Conservation (phyloP, 208 protist species). For the Crithidia expoeki region DNA sequence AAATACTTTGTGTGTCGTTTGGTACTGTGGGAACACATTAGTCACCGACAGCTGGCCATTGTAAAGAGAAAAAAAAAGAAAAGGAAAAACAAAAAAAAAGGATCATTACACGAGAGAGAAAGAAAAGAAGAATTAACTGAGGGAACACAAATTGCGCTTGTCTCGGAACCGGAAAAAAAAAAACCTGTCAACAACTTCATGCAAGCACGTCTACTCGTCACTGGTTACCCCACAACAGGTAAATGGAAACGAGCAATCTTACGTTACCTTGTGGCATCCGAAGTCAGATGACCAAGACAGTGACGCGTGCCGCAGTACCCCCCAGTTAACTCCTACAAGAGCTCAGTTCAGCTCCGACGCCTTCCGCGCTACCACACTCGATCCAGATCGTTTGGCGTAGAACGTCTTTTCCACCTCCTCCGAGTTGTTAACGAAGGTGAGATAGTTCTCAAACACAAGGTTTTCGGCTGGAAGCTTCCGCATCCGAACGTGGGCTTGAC, state of each 20-base stretch:
- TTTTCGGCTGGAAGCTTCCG: slow-evolving; percentile 35
- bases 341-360: slow-evolving; percentile 32
- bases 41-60: not conserved
- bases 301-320: too few species aligned
- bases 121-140: slow-evolving; percentile 2
- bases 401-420: slow-evolving; percentile 38
- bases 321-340: too few species aligned
- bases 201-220: too few species aligned
- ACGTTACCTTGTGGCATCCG: too few species aligned
- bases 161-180: slow-evolving; percentile 20
- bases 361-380: slow-evolving; percentile 16
- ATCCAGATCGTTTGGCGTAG: slow-evolving; percentile 32
- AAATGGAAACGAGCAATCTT: too few species aligned
- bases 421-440: slow-evolving; percentile 41
- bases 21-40: not conserved
- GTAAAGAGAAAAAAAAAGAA: slow-evolving; percentile 16
- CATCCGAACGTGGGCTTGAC: slow-evolving; percentile 49
- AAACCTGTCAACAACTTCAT: too few species aligned
- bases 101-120: not conserved
- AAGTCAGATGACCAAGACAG: too few species aligned
- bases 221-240: too few species aligned
- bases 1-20: not conserved
- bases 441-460: slow-evolving; percentile 63
- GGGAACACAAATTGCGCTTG: slow-evolving; percentile 24
- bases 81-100: not conserved